Evolutionary conservation across 2,329 filamentous ascomycete species (phyloP), one percentile per base, ranked within the genome.

Genomic region (Xylaria multiplex): DNA sequence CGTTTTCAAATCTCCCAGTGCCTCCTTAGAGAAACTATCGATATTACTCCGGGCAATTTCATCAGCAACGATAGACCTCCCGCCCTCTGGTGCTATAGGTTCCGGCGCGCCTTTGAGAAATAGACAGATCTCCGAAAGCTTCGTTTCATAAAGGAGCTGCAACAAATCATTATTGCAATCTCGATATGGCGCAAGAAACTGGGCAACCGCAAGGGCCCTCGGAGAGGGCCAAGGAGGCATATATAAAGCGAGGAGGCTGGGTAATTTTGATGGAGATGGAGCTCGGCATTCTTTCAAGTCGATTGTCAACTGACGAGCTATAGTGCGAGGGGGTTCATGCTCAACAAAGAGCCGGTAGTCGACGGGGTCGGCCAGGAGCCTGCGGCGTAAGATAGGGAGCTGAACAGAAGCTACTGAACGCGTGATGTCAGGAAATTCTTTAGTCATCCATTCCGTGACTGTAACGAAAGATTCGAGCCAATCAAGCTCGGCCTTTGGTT

Each of bases 401-500:
- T 57, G 49, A 35, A 13, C 40, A 35, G 54, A 52, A 13, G 52
- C 54, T 13, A 64, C 56, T 4, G 56, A 50, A 35, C 16, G n/a
- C 8, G 60, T 54, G 32, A 67, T 56, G 13, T 60, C 56, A 13
- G 61, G 61, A 27, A 50, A 64, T 22, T 64, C 56, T 37, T 48
- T 60, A 4, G 53, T n/a, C 56, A 67, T 64, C 64, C 60, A 67
- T 8, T 55, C 35, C 11, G 43, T 24, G 6, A 63, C 30, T 1
- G 55, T 59, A 22, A 67, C 42, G 32, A 64, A 67, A 19, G 64
- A 59, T 43, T 56, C 64, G 3, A 67, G 64, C 64, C 64, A 67
- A 6, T 59, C 55, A 6, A 67, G 37, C 45, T 67, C 64, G 5
- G 42, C 55, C n/a, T 30, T 37, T 2, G 64, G 64, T 43, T 63